These are phyloP conservation scores for Gliomastix tumulicola DNA, from an alignment of 2,329 filamentous ascomycete genomes.

Conservation along the genomic window DNA sequence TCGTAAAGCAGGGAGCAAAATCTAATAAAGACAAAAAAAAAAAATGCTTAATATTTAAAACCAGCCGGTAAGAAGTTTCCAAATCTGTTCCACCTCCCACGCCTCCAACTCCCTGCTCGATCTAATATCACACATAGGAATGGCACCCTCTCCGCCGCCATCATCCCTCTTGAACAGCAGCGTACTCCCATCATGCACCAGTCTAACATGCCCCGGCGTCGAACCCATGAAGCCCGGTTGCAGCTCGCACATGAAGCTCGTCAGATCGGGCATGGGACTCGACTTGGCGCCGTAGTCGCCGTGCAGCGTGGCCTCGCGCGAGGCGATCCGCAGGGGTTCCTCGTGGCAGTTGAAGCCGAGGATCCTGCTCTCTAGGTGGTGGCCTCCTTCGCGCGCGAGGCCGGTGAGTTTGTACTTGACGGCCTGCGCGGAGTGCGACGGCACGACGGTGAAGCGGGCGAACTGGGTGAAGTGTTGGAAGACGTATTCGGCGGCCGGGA, in stretches of 20 bases:
- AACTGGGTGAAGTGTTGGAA: neutral
- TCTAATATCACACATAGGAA: no score
- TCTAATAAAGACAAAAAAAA: no score
- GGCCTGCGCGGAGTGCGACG: constrained; percentile 13
- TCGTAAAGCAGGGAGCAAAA: no score
- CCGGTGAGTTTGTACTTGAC: constrained; percentile 11
- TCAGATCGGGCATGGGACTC: constrained; percentile 13
- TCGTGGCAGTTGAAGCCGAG: constrained; percentile 14
- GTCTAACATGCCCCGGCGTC: no score
- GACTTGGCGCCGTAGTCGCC: constrained; percentile 8
- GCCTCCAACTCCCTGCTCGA: no score
- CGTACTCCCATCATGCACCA: no score
- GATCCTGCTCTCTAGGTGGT: constrained; percentile 10
- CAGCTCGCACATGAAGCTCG: constrained; percentile 8
- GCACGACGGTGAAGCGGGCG: constrained; percentile 4
- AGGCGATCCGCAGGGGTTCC: constrained; percentile 11
- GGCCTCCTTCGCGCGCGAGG: constrained; percentile 7
- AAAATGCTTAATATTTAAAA: no score
- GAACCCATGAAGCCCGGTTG: no score
- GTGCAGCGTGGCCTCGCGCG: constrained; percentile 8
- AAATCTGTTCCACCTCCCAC: no score
- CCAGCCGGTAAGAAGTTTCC: no score
- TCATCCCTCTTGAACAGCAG: no score
- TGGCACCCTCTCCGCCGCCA: no score
- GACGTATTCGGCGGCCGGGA: neutral